These are phyloP conservation scores for Trichocladium uniseriatum DNA, from an alignment of 495 filamentous ascomycete genomes.

Conservation along the genomic window DNA sequence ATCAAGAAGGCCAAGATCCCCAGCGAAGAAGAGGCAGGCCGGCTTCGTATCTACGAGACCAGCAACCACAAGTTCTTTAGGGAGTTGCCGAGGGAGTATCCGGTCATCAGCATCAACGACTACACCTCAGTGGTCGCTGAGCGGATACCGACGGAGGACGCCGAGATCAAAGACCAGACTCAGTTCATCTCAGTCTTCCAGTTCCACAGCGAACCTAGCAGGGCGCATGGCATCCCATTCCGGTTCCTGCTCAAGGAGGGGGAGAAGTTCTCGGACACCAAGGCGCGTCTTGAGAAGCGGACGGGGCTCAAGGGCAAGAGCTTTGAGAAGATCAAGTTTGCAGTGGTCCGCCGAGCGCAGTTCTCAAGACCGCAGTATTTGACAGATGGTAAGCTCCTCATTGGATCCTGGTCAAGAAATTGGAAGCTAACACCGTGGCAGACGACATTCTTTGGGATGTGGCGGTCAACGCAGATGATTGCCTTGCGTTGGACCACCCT, in stretches of 20 bases:
- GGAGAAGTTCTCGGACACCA: constrained; percentile 83
- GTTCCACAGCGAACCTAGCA: constrained; percentile 77
- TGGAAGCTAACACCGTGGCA: constrained; percentile 25
- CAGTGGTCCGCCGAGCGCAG: constrained; percentile 56
- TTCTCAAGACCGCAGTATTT: constrained; percentile 75
- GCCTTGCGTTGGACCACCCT: constrained; percentile 81
- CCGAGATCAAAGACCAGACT: constrained; percentile 42
- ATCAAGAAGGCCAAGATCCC: constrained; percentile 71
- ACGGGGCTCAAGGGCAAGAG: constrained; percentile 95
- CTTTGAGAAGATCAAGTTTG: constrained; percentile 98
- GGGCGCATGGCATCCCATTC: constrained; percentile 76
- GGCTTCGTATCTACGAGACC: constrained; percentile 67
- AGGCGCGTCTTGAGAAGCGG: constrained; percentile 77
- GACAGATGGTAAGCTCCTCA: constrained; percentile 65
- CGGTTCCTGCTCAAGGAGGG: constrained; percentile 81
- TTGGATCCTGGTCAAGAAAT: background rate
- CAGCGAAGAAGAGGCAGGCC: constrained; percentile 55
- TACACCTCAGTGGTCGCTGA: constrained; percentile 76
- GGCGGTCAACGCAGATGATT: constrained; percentile 58
- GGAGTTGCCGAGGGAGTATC: constrained; percentile 53
- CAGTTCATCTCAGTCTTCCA: constrained; percentile 74
- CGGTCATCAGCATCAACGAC: constrained; percentile 70
- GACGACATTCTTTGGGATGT: constrained; percentile 78
- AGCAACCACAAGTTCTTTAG: constrained; percentile 72
- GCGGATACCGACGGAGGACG: constrained; percentile 69